Base-by-base conservation (phyloP, 2,329 filamentous ascomycete species). In the Monilinia vaccinii-corymbosi region DNA sequence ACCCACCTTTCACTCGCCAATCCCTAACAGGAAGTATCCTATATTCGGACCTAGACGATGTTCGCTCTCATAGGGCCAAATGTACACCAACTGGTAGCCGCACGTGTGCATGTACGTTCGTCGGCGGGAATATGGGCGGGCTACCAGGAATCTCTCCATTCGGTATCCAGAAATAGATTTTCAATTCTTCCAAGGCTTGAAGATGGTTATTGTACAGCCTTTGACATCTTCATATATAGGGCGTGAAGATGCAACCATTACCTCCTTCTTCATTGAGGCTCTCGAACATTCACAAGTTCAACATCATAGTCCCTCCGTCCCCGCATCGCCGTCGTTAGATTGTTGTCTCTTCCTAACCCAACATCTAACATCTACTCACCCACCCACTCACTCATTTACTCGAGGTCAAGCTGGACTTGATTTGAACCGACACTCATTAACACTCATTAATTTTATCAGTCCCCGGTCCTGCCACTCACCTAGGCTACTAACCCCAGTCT, bases 381-480 rank as follows among this genome's bases (percentile, higher is more conserved):
- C 49, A 40, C 40, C 36, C 32, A 45, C 28, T 49, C 49, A 55
- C 23, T 47, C 44, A 55, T 52, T 46, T 59, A 53, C 48, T 59
- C 48, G 49, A 68, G 69, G 66, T 64, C 64, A 71, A 71, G 70
- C 70, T 71, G 70, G 70, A 65, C 70, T 71, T 71, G 68, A 66
- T 70, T 71, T 71, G 32, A 67, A 67, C 66, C 65, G 65, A 69
- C 72, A 68, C 71, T 69, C 73, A 71, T 71, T 71, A 65, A 69
- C 72, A 68, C 71, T 69, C 73, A 71, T 71, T 71, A 69, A 71
- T 70, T 73, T 71, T 70, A 71, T 34, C 52, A 70, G 70, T 56
- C 64, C 68, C 69, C 56, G 66, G 66, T 67, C 69, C 71, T 70
- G 70, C 70, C 70, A 71, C 71, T 70, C 58, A 55, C 40, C 28